A percentile compares a stretch with the other conserved stretches of the same genome.
Conservation (phyloP, 148 eudicot genomes). For the Chenopodium album region DNA sequence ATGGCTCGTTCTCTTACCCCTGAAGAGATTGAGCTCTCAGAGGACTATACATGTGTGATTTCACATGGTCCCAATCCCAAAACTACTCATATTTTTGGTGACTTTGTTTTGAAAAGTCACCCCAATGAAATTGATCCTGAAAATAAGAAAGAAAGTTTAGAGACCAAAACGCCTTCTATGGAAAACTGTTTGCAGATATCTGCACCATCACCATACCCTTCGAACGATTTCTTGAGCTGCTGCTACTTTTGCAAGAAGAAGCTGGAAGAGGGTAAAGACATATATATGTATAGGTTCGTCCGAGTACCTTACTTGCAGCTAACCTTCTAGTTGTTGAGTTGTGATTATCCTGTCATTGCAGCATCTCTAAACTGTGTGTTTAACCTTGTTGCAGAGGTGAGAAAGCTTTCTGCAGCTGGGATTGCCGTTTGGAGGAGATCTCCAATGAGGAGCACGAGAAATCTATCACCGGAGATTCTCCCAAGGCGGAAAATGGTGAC, state of each 20-base stretch:
- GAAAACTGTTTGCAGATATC: constrained; percentile 27
- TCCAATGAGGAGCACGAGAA: constrained; percentile 63
- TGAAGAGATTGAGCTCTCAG: constrained; percentile 90
- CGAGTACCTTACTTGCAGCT: background rate
- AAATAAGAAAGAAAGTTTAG: constrained; percentile 36
- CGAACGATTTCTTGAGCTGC: constrained; percentile 62
- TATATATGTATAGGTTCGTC: constrained; percentile 89
- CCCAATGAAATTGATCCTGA: constrained; percentile 36
- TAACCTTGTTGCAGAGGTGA: constrained; percentile 67
- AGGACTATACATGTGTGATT: constrained; percentile 90
- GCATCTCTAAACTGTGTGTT: background rate
- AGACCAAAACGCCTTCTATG: constrained; percentile 18
- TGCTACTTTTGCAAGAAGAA: constrained; percentile 83
- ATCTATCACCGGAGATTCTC: constrained; percentile 21
- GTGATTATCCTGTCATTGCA: background rate
- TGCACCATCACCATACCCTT: constrained; percentile 34
- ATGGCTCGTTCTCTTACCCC: constrained; percentile 54
- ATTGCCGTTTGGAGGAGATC: constrained; percentile 71
- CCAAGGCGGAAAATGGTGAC: constrained; percentile 32
- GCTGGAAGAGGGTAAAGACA: constrained; percentile 73
- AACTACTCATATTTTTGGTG: constrained; percentile 78
- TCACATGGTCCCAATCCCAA: constrained; percentile 82
- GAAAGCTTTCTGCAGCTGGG: constrained; percentile 86
- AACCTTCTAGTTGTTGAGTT: constrained; percentile 7
- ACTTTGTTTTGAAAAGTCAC: constrained; percentile 78